Evolutionary conservation across 108 stramenopile species (phyloP), one percentile per base, ranked within the genome.

Genomic region (Skeletonema tropicum): DNA sequence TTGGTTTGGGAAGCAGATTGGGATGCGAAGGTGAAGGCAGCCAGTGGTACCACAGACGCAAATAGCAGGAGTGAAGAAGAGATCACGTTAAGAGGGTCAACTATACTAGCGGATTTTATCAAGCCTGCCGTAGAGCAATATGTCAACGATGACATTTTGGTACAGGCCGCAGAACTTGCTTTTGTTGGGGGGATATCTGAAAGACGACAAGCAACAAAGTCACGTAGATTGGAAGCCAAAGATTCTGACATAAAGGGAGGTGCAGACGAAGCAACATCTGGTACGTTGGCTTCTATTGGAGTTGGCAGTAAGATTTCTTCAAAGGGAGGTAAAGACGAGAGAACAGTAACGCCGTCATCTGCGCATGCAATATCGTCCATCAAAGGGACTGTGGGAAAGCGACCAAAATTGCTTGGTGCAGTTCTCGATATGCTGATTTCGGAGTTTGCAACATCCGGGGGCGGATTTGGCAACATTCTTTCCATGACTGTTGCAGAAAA

Each of bases 1-100:
- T 68, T 95, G 71, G 88, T 91, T 3, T 95, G 90, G 90, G 94
- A 95, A 74, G 91, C 92, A 5, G 92, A 95, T 76, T 93, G 91
- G 91, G 89, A 90, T 64, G 74, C 78, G 31, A 76, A 52, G 30
- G 1, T 72, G 25, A 86, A 76, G 64, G 83, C 29, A 73, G 83
- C 80, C 9, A 60, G 75, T 19, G 68, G 59, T 55, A 19, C 64
- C 25, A 21, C 29, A 23, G 73, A 55, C 0, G 60, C 38, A 11
- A 67, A 81, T 6, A 67, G 60, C 32, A 79, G 46, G 21, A 66
- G 75, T 36, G 80, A 83, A 57, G 75, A 82, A 30, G 86, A 83
- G 55, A 35, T 85, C 57, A 83, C 87, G 49, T 60, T 89, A 48
- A 63, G 85, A n/a, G 78, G 89, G 64, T 68, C 84, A 21, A 91